phyloP scores from a whole-genome alignment of 768 basidiomycete species.

The Mycena rosella region DNA sequence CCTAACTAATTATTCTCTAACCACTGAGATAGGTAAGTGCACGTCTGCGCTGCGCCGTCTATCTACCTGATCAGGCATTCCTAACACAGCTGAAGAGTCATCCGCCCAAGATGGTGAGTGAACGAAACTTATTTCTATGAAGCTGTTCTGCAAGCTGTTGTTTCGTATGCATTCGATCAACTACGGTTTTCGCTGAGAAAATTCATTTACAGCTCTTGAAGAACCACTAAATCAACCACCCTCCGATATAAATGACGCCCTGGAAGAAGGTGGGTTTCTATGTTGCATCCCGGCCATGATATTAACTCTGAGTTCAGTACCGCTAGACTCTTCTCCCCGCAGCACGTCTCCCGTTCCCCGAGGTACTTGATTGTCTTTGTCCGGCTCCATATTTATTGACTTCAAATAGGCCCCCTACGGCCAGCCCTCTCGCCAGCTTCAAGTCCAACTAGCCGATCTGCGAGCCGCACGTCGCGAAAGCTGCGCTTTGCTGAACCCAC shows the following conservation, averaged over 20 bases:
- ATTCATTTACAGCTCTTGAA: not conserved
- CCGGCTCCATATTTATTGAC: conserved; percentile 11
- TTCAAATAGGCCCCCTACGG: conserved; percentile 52
- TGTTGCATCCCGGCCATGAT: not conserved
- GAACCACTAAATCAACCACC: not conserved
- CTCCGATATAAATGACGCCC: conserved; percentile 1
- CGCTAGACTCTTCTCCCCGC: conserved; percentile 11
- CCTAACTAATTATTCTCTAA: not conserved
- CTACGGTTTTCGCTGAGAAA: not conserved
- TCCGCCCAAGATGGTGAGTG: not conserved
- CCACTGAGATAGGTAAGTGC: not conserved
- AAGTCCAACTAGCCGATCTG: conserved; percentile 63
- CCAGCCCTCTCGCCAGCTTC: conserved; percentile 56
- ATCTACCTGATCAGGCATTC: not conserved
- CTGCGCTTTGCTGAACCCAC: conserved; percentile 84
- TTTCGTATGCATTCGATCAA: not conserved
- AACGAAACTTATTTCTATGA: too few species aligned
- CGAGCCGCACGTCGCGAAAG: conserved; percentile 67
- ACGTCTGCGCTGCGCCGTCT: not conserved
- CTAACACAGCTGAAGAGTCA: not conserved
- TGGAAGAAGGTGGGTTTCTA: conserved; percentile 5
- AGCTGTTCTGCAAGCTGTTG: not conserved
- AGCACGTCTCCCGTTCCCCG: conserved; percentile 2
- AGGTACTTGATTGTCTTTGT: not conserved
- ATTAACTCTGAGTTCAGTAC: conserved; percentile 1